Evolutionary conservation across 148 eudicot genomes (phyloP), one percentile per base, ranked within the genome.

Genomic region (Polygonum maritimum): DNA sequence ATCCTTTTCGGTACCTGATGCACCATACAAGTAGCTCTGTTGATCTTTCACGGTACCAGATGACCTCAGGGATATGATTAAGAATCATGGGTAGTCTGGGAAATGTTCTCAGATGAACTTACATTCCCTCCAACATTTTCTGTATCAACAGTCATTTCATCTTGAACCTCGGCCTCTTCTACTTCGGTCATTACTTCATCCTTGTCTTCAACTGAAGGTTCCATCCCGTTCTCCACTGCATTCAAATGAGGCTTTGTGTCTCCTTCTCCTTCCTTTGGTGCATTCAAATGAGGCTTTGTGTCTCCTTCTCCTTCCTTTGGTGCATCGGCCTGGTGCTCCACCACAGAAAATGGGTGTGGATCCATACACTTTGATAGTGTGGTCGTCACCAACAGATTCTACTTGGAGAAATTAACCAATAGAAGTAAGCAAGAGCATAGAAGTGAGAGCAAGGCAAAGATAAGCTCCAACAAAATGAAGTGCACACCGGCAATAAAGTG

Each of bases 381-480:
- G 71, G 93, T 90, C 39, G 96, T 89, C 83, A 93, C 98, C 84
- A 85, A 76, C 79, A 93, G 83, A 79, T 88, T 90, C 98, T 92
- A 82, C 78, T 47, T 4, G 26, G 38, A 48, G 16, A 45, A 73
- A 35, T 67, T n/a, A 15, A 67, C 44, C 38, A 9, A 15, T 33
- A 12, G 40, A 63, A 63, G 39, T 57, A 19, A 12, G 57, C 15
- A 16, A 7, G 63, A 57, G 33, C 21, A 57, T 31, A 57, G 5
- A 57, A 63, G 13, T 33, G 69, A 63, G 40, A 63, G 2, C 14
- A 63, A 31, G n/a, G 39, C 18, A 33, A 31, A 33, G 69, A 26
- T 7, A 63, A 33, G 16, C 6, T 33, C 13, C 39, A 5, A 26
- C 38, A 33, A 11, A 12, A 3, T 63, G 69, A 26, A 31, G 69